These are phyloP conservation scores for Umbelopsis sp. DNA, from an alignment of 371 early-diverging fungal genomes.

Conservation along the genomic window DNA sequence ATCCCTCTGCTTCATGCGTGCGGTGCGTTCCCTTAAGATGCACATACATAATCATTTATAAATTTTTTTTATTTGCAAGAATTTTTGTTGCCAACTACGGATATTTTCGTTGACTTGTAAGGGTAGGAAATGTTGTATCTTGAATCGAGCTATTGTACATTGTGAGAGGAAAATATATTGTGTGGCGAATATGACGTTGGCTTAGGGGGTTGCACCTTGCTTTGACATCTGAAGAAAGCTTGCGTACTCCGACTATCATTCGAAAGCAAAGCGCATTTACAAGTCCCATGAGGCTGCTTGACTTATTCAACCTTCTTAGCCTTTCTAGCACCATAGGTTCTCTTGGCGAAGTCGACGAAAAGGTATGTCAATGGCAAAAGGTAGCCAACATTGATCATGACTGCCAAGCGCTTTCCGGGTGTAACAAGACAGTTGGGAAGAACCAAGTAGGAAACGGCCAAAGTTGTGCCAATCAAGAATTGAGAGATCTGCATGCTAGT, in stretches of 20 bases:
- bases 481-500: constrained; percentile 89
- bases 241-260: no score
- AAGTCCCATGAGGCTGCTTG: neutral
- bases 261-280: no score
- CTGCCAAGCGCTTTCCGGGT: constrained; percentile 68
- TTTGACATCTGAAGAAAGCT: no score
- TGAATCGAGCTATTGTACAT: neutral
- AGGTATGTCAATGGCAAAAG: constrained; percentile 80
- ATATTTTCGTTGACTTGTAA: neutral
- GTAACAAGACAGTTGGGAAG: constrained; percentile 67
- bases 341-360: constrained; percentile 77
- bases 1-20: no score
- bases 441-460: constrained; percentile 72
- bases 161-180: neutral
- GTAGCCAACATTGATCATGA: constrained; percentile 74
- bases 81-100: neutral
- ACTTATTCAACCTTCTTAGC: constrained; percentile 58
- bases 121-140: neutral
- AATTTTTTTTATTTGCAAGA: no score
- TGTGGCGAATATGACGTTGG: neutral
- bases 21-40: no score
- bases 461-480: constrained; percentile 78
- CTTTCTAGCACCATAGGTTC: constrained; percentile 63
- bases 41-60: no score
- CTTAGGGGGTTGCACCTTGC: no score